Conservation (phyloP, 768 basidiomycete species). For the Boletus vermiculosoides region DNA sequence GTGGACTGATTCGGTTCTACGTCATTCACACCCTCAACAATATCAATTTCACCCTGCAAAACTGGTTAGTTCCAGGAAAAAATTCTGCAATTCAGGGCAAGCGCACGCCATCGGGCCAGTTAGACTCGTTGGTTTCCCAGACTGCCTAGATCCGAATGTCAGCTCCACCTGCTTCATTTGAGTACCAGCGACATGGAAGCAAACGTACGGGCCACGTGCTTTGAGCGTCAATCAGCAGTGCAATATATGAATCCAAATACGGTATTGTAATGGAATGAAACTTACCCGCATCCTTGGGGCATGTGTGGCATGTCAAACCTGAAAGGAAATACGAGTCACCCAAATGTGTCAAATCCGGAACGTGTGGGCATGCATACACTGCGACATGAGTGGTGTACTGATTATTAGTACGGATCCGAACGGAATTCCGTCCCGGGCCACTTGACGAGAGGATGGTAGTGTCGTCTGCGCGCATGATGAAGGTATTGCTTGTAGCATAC, state of each 20-base stretch:
- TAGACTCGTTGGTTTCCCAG: constrained; percentile 26
- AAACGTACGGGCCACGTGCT: constrained; percentile 39
- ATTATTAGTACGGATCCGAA: constrained; percentile 33
- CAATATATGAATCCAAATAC: not conserved
- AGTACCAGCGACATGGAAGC: not conserved
- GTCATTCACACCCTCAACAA: constrained; percentile 49
- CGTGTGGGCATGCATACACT: constrained; percentile 22
- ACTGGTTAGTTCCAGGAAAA: not conserved
- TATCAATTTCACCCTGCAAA: constrained; percentile 31
- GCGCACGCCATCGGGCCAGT: constrained; percentile 29
- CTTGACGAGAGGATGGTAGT: constrained; percentile 28
- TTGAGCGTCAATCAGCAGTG: not conserved
- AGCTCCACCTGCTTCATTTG: constrained; percentile 9
- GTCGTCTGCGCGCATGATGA: constrained; percentile 40
- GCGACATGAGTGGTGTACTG: constrained; percentile 36
- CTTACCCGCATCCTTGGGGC: constrained; percentile 37
- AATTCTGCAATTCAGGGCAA: not conserved
- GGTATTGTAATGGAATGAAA: not conserved
- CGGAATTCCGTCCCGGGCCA: constrained; percentile 37
- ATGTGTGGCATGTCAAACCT: constrained; percentile 38
- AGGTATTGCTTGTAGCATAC: constrained; percentile 25
- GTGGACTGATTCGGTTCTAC: constrained; percentile 49
- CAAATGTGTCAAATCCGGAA: not conserved
- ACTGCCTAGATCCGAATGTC: constrained; percentile 23
- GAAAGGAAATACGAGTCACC: not conserved